phyloP scores from a whole-genome alignment of 1,139 yeast species.

The Nakaseomyces kungkrabaensis region DNA sequence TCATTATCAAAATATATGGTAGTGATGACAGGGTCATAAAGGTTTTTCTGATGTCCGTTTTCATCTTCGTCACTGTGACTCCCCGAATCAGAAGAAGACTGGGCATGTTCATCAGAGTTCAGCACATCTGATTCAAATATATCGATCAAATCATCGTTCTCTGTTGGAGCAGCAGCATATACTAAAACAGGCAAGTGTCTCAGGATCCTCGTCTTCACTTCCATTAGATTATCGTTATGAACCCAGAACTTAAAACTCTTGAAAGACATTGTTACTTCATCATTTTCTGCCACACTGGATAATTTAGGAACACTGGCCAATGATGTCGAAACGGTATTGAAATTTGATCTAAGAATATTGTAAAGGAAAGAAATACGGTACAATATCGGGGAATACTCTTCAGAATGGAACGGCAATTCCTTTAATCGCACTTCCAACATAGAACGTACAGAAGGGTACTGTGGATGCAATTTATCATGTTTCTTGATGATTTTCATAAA shows the following conservation, averaged over 20 bases:
- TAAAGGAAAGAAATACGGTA: slow-evolving; percentile 75
- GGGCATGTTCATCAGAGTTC: slow-evolving; percentile 31
- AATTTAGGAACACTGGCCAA: slow-evolving; percentile 26
- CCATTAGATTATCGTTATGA: slow-evolving; percentile 93
- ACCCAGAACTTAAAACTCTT: slow-evolving; percentile 90
- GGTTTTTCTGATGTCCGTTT: slow-evolving; percentile 33
- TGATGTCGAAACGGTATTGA: slow-evolving; percentile 22
- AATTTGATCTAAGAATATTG: slow-evolving; percentile 51
- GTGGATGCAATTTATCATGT: slow-evolving; percentile 83
- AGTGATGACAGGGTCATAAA: slow-evolving; percentile 72
- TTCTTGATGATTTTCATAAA: slow-evolving; percentile 90
- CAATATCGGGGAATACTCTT: slow-evolving; percentile 86
- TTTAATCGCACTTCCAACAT: slow-evolving; percentile 78
- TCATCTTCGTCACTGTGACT: slow-evolving; percentile 30
- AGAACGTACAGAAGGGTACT: slow-evolving; percentile 74
- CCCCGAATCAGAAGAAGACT: slow-evolving; percentile 22
- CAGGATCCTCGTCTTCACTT: slow-evolving; percentile 84
- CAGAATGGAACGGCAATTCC: slow-evolving; percentile 84
- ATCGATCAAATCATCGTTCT: slow-evolving; percentile 26
- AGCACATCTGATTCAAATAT: slow-evolving; percentile 29
- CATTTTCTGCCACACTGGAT: slow-evolving; percentile 22
- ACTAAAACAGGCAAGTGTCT: slow-evolving; percentile 89
- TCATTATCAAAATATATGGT: slow-evolving; percentile 82
- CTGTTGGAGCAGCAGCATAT: slow-evolving; percentile 40
- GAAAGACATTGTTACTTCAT: slow-evolving; percentile 39